Conservation (phyloP, 805 yeast species). For the Ogataea chonburiensis region DNA sequence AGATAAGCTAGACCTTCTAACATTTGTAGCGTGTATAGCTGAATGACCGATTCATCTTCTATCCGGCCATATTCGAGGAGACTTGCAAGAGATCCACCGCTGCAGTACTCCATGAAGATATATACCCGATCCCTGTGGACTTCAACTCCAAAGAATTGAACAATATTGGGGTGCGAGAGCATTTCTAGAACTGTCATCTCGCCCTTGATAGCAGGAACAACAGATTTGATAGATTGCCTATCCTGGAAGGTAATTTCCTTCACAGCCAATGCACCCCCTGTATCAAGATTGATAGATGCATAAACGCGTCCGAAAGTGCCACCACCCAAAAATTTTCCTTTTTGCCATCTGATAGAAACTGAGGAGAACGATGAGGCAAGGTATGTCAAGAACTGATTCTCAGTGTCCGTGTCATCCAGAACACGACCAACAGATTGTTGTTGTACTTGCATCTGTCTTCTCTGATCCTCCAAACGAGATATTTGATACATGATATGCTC, state of each 20-base stretch:
- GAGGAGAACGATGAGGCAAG: constrained; percentile 87
- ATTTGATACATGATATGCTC: constrained; percentile 69
- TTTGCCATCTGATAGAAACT: constrained; percentile 95
- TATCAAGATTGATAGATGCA: constrained; percentile 88
- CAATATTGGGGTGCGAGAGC: constrained; percentile 94
- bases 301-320: constrained; percentile 95
- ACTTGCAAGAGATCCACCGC: constrained; percentile 89
- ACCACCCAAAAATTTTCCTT: constrained; percentile 89
- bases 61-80: constrained; percentile 88
- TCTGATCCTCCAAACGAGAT: constrained; percentile 55
- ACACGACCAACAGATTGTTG: constrained; percentile 78
- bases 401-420: constrained; percentile 81
- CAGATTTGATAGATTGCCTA: constrained; percentile 75
- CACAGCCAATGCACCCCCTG: constrained; percentile 96
- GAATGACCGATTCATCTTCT: constrained; percentile 91
- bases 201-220: constrained; percentile 87
- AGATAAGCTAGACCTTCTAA: constrained; percentile 92
- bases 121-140: constrained; percentile 94
- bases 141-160: constrained; percentile 95
- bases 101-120: constrained; percentile 96
- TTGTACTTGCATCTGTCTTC: constrained; percentile 42
- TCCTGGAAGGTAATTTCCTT: constrained; percentile 93
- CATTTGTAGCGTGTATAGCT: constrained; percentile 87
- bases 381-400: constrained; percentile 80
- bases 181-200: constrained; percentile 96